phyloP scores from a whole-genome alignment of 345 rosid species.

The Brassica juncea region DNA sequence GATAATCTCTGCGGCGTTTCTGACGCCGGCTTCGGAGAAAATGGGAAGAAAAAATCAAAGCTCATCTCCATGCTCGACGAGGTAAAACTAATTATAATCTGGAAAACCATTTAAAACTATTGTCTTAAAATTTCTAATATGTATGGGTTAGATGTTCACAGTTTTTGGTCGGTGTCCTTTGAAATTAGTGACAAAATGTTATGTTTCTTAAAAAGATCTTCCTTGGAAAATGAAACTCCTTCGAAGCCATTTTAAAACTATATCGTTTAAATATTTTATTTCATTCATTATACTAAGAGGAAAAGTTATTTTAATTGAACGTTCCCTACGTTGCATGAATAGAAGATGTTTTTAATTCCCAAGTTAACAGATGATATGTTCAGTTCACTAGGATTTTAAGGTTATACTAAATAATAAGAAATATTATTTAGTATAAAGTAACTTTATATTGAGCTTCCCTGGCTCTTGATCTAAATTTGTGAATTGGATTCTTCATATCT shows the following conservation, averaged over 20 bases:
- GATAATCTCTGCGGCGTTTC: slow-evolving; percentile 46
- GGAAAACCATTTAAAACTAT: not conserved
- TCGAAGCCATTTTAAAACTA: slow-evolving; percentile 20
- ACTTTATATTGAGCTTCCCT: slow-evolving; percentile 37
- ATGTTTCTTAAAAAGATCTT: slow-evolving; percentile 37
- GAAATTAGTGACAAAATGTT: slow-evolving; percentile 31
- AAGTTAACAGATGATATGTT: not conserved
- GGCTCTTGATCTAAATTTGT: slow-evolving; percentile 31
- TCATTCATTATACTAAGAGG: not conserved
- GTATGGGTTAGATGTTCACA: slow-evolving; percentile 14
- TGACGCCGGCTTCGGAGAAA: slow-evolving; percentile 45
- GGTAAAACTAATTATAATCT: slow-evolving; percentile 45
- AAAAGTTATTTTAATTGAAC: not conserved
- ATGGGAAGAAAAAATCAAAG: slow-evolving; percentile 67
- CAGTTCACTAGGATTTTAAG: not conserved
- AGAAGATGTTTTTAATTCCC: slow-evolving; percentile 10
- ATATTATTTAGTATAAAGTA: slow-evolving; percentile 4
- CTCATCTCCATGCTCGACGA: slow-evolving; percentile 85
- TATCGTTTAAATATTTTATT: slow-evolving; percentile 16
- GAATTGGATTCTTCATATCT: slow-evolving; percentile 54
- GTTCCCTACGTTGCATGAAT: not conserved
- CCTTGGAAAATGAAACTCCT: slow-evolving; percentile 43
- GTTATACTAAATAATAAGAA: not conserved
- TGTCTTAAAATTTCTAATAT: not conserved
- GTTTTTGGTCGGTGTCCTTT: slow-evolving; percentile 40